Conservation (phyloP, 192 early-diverging fungal species). For the Coemansia sp. region DNA sequence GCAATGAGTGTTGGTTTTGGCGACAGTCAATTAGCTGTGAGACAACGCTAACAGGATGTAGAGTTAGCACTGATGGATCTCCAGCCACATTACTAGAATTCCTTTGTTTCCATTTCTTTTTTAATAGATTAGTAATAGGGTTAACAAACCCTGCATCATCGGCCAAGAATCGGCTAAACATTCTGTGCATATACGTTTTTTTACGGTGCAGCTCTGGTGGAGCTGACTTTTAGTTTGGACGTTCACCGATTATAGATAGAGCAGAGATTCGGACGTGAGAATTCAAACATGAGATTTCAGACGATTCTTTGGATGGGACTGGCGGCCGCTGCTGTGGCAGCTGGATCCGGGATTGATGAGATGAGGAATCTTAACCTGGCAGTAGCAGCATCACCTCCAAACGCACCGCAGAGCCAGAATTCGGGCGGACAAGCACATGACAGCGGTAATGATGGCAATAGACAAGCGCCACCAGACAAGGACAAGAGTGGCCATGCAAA, state of each 20-base stretch:
- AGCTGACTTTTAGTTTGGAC: not conserved
- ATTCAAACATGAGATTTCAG: conserved; percentile 20
- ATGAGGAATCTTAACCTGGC: conserved; percentile 14
- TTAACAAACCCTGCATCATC: not conserved
- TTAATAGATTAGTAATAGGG: not conserved
- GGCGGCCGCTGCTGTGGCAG: conserved; percentile 14
- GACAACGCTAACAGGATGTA: not conserved
- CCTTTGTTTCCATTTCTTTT: not conserved
- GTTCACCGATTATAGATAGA: not conserved
- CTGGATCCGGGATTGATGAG: not conserved
- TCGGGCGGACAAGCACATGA: conserved; percentile 2
- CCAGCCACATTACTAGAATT: not conserved
- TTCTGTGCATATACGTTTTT: not conserved
- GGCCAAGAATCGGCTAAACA: not conserved
- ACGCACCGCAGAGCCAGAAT: conserved; percentile 9
- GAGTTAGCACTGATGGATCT: not conserved
- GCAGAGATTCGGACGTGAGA: not conserved
- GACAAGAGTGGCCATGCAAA: conserved; percentile 14
- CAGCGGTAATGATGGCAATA: conserved; percentile 5
- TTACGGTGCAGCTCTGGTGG: not conserved
- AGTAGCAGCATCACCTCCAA: not conserved
- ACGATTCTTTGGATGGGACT: conserved; percentile 21
- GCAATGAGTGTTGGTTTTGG: not conserved
- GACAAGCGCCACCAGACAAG: conserved; percentile 12
- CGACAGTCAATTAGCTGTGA: not conserved